Evolutionary conservation across 139 green algal species (phyloP).

Genomic region (Spirogloea muscicola): DNA sequence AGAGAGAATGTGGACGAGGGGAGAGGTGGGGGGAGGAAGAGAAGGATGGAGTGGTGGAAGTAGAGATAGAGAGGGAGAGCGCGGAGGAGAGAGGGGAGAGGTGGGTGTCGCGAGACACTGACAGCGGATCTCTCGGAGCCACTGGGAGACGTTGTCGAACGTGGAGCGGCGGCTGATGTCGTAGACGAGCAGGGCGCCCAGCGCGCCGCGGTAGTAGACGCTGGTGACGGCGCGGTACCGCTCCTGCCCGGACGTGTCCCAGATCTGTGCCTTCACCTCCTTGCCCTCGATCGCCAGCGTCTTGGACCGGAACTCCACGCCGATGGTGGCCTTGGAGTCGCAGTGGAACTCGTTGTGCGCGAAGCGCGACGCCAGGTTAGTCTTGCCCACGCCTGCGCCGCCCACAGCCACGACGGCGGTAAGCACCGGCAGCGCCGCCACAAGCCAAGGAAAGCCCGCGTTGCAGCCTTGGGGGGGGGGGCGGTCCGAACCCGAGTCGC

Average conservation of each 20-base stretch:
- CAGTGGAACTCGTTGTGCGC: slow-evolving; percentile 91
- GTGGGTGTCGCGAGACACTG: no score
- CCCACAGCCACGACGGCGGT: no score
- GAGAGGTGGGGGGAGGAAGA: no score
- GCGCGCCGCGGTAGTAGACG: slow-evolving; percentile 93
- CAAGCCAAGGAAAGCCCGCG: no score
- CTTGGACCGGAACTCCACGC: slow-evolving; percentile 97
- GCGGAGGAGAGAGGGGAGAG: no score
- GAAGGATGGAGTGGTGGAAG: no score
- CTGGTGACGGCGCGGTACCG: slow-evolving; percentile 91
- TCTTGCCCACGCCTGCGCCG: slow-evolving; percentile 92
- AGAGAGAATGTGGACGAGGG: no score
- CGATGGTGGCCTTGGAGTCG: slow-evolving; percentile 95
- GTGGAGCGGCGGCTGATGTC: slow-evolving; percentile 86
- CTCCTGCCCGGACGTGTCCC: slow-evolving; percentile 96
- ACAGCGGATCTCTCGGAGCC: slow-evolving; percentile 88
- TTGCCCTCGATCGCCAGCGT: slow-evolving; percentile 88
- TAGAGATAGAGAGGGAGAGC: no score
- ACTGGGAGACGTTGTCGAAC: slow-evolving; percentile 94
- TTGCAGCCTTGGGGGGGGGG: no score
- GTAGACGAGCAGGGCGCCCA: slow-evolving; percentile 94
- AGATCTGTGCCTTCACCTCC: slow-evolving; percentile 95
- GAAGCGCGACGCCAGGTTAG: slow-evolving; percentile 86
- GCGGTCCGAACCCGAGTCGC: no score
- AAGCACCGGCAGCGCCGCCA: no score